Evolutionary conservation across 1,284 basidiomycete species (phyloP), one percentile per base, ranked within the genome.

Genomic region (Gomphus sp.): DNA sequence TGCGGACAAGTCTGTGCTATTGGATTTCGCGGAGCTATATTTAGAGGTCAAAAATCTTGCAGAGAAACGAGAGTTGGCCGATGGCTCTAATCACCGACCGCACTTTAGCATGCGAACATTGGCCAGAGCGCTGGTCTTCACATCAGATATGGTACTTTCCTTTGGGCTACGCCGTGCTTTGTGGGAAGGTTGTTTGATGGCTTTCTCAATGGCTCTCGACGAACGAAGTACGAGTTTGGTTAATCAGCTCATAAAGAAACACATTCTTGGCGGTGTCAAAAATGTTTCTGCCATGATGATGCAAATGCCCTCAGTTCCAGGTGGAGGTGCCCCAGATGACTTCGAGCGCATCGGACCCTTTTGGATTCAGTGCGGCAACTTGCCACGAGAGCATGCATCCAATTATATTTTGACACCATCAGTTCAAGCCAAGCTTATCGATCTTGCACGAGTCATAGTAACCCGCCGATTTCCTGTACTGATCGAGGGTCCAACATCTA

Each of bases 81-180:
- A 99, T 68, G 96, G 96, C 1, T 86, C 93, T 28, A 98, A 98
- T 66, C 89, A 90, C 62, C 79, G 89, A n/a, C 97, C 97, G 34
- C 93, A 99, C 71, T 99, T 88, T 76, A 98, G 93, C 70, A 96
- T 99, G 88, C 88, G 97, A 47, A 99, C 97, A 0, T 80, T 99
- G 52, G 81, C 93, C 5, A 87, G 97, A 55, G 93, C 96, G 0
- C 77, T 99, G 60, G 92, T 87, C 1, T 99, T 98, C 70, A 90
- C 94, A 0, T 83, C 89, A 1, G 90, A 97, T 65, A 87, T 91
- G 50, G 84, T 90, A 0, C 76, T 80, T 18, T 73, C 79, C 36
- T 98, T 93, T 65, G 87, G 93, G 25, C 73, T 97, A 14, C 84
- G 94, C 49, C 79, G 97, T 39, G 88, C 92, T 0, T 76, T 99